Evolutionary conservation across 1,139 yeast species (phyloP).

Genomic region (Geotrichum bryndzae): DNA sequence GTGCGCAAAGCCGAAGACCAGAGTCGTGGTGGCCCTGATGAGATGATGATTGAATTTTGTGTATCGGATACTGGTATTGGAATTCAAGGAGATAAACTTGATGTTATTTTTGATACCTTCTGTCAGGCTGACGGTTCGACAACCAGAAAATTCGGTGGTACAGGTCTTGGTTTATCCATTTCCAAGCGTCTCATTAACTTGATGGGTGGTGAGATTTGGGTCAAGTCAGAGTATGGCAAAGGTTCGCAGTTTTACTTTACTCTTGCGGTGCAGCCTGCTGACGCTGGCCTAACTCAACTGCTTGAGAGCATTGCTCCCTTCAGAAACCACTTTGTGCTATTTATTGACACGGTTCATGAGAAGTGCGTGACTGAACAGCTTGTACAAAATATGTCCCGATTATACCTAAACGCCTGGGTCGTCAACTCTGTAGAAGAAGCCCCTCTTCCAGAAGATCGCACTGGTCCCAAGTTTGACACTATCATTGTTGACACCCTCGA

Average conservation of each 20-base stretch:
- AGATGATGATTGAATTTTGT: slow-evolving; percentile 69
- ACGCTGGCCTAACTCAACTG: slow-evolving; percentile 55
- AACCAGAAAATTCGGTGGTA: slow-evolving; percentile 87
- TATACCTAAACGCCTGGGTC: slow-evolving; percentile 41
- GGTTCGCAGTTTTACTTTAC: slow-evolving; percentile 82
- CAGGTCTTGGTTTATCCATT: slow-evolving; percentile 79
- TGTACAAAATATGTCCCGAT: slow-evolving; percentile 44
- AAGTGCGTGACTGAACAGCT: slow-evolving; percentile 51
- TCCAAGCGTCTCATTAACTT: slow-evolving; percentile 79
- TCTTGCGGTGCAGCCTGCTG: slow-evolving; percentile 69
- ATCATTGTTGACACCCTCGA: slow-evolving; percentile 76
- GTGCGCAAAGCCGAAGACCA: slow-evolving; percentile 39
- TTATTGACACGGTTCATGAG: slow-evolving; percentile 76
- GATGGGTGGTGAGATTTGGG: slow-evolving; percentile 91
- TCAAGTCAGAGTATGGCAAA: slow-evolving; percentile 69
- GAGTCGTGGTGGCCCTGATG: slow-evolving; percentile 43
- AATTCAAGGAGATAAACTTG: slow-evolving; percentile 74
- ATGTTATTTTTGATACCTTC: slow-evolving; percentile 78
- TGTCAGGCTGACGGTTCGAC: slow-evolving; percentile 93
- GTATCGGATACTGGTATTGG: slow-evolving; percentile 89
- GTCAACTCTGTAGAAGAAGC: slow-evolving; percentile 41
- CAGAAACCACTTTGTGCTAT: slow-evolving; percentile 45
- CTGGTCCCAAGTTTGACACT: slow-evolving; percentile 59
- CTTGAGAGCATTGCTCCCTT: slow-evolving; percentile 70
- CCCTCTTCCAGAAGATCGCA: slow-evolving; percentile 36